phyloP scores from a whole-genome alignment of 2,329 filamentous ascomycete genomes.

The Stagonosporopsis vannaccii region DNA sequence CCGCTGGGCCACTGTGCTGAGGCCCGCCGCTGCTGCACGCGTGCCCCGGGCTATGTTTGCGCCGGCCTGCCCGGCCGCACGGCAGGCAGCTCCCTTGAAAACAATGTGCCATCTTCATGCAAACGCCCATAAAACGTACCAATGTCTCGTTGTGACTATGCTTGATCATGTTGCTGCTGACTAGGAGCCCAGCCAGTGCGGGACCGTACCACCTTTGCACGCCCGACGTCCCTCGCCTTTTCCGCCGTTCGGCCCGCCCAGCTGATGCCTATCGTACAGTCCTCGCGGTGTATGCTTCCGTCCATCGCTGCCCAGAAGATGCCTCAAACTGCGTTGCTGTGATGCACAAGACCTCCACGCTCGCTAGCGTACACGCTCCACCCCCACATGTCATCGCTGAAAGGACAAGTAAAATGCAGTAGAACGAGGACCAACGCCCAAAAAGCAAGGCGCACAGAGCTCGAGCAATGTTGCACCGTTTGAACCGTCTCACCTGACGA shows the following conservation, averaged over 20 bases:
- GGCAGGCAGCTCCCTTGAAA: background rate
- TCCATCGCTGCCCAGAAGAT: constrained; percentile 25
- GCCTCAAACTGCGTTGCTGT: constrained; percentile 20
- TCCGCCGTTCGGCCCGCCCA: constrained; percentile 1
- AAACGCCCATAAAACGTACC: background rate
- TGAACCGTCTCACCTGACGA: constrained; percentile 28
- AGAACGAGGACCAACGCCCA: constrained; percentile 28
- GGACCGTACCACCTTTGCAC: background rate
- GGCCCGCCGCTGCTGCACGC: background rate
- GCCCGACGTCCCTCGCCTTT: constrained; percentile 4
- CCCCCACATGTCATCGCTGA: constrained; percentile 30
- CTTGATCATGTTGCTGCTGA: background rate
- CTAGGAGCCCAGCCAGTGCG: background rate
- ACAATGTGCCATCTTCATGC: background rate
- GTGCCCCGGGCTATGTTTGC: background rate
- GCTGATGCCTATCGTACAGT: constrained; percentile 32
- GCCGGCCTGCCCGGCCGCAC: background rate
- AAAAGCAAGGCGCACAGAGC: constrained; percentile 38
- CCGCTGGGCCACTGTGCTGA: background rate
- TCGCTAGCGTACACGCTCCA: constrained; percentile 13
- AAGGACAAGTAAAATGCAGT: constrained; percentile 24
- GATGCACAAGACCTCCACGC: constrained; percentile 26
- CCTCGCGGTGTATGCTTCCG: constrained; percentile 22
- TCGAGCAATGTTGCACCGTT: constrained; percentile 33
- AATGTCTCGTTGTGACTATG: constrained; percentile 6